A percentile compares a stretch with the other conserved stretches of the same genome.
Conservation (phyloP, 202 grass and related monocot genomes). For the Elaeis oleifera region DNA sequence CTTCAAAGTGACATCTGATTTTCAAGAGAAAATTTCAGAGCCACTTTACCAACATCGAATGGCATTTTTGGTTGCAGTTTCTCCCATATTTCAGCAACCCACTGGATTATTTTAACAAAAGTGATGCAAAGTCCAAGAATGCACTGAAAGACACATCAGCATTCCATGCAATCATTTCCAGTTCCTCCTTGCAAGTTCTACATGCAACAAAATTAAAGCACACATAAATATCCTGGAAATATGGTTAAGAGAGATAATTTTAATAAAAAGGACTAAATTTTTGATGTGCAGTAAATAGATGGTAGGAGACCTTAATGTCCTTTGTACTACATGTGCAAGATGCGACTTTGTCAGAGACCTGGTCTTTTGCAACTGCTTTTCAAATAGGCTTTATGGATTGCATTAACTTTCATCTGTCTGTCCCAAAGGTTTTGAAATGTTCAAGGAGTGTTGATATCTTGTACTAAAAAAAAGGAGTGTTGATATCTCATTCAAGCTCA, state of each 20-base stretch:
- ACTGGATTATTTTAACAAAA: conserved; percentile 46
- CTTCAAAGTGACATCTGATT: conserved; percentile 51
- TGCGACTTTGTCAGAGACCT: conserved; percentile 44
- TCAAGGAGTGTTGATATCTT: background rate
- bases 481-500: conserved; percentile 4
- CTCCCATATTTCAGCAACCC: conserved; percentile 43
- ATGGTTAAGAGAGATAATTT: too few species aligned
- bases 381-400: conserved; percentile 41
- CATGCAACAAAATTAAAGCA: conserved; percentile 25
- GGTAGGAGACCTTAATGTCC: conserved; percentile 40
- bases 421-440: conserved; percentile 16
- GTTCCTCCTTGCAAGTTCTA: conserved; percentile 59
- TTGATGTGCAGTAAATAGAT: too few species aligned
- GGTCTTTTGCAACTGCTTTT: conserved; percentile 38
- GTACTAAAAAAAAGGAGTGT: too few species aligned
- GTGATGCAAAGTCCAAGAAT: conserved; percentile 50
- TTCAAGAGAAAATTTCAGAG: conserved; percentile 49
- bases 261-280: too few species aligned
- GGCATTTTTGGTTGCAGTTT: conserved; percentile 33
- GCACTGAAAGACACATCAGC: conserved; percentile 35
- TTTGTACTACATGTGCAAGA: conserved; percentile 30
- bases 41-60: conserved; percentile 26
- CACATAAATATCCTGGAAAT: conserved; percentile 11
- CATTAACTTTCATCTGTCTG: conserved; percentile 32
- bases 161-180: conserved; percentile 46